Base-by-base conservation (phyloP, 441 rosid species). In the Daphne laureola region DNA sequence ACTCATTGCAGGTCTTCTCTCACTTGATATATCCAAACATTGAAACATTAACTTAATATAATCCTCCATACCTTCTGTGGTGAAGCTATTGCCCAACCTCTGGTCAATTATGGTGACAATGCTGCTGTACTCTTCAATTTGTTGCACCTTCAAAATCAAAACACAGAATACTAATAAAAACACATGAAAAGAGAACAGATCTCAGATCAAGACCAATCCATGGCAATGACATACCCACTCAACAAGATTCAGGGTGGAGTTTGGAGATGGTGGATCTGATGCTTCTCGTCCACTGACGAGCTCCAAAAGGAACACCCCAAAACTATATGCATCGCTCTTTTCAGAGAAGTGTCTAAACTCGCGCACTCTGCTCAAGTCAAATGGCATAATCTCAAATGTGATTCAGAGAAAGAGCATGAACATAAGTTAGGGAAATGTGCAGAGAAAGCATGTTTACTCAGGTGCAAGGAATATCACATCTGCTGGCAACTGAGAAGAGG, bases 401-500 rank as follows among this genome's bases (percentile, higher is more conserved):
- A 31, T 31, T 9, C 38, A 56, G 14, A 17, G 43, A 48, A 49
- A 48, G 27, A 21, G 51, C 12, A 55, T 47, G 23, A 40, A 14
- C 26, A 18, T 18, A 61, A 51, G 54, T 16, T 43, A 43, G 17
- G 25, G 25, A 21, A 26, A 8, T 45, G 45, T 53, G 17, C 8
- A 15, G 35, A 14, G 16, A n/a, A 35, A 4, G 57, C 47, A n/a
- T n/a, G 49, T 26, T 31, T 78, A 92, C 98, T 86, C 98, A 12
- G 94, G 88, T 12, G 98, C 84, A 53, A 81, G 94, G 67, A 84
- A 92, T 61, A 86, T 81, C 74, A 86, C 94, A 59, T 92, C 94
- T 36, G 81, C 78, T 23, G 74, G 57, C 61, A 65, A 68, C 73
- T 77, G 86, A 44, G 93, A 78, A 21, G 96, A 92, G 58, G 96